These are phyloP conservation scores for Aethionema arabicum DNA, from an alignment of 345 rosid genomes.

Conservation along the genomic window DNA sequence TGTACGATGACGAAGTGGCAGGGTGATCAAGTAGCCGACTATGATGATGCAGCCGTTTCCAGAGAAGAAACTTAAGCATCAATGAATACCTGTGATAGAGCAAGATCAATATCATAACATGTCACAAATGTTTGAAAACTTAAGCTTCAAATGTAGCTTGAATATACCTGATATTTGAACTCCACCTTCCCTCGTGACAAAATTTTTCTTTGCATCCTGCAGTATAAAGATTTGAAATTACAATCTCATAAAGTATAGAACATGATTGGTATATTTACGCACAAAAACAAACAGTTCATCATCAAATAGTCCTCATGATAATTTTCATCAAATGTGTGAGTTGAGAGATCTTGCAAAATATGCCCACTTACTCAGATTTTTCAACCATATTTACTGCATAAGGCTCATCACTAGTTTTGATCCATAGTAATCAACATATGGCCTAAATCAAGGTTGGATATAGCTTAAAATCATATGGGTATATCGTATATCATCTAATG, in stretches of 20 bases:
- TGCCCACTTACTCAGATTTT: conserved; percentile 48
- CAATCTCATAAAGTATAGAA: not conserved
- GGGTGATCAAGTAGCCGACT: too few relatives aligned
- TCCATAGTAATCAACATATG: conserved; percentile 41
- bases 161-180: conserved; percentile 29
- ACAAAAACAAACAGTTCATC: not conserved
- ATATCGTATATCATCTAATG: not conserved
- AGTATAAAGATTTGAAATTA: not conserved
- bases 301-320: too few relatives aligned
- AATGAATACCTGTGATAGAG: too few relatives aligned
- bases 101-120: too few relatives aligned
- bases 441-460: conserved; percentile 34
- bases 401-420: conserved; percentile 41
- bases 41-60: too few relatives aligned
- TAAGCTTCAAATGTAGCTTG: too few relatives aligned
- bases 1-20: too few relatives aligned
- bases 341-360: not conserved
- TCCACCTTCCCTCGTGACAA: conserved; percentile 60
- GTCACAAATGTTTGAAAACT: too few relatives aligned
- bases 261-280: not conserved
- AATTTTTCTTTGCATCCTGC: conserved; percentile 68
- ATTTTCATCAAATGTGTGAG: too few relatives aligned
- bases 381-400: conserved; percentile 66
- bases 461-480: conserved; percentile 4
- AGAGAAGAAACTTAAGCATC: too few relatives aligned